These are phyloP conservation scores for Helicostylum pulchrum DNA, from an alignment of 192 early-diverging fungal species.

Conservation along the genomic window DNA sequence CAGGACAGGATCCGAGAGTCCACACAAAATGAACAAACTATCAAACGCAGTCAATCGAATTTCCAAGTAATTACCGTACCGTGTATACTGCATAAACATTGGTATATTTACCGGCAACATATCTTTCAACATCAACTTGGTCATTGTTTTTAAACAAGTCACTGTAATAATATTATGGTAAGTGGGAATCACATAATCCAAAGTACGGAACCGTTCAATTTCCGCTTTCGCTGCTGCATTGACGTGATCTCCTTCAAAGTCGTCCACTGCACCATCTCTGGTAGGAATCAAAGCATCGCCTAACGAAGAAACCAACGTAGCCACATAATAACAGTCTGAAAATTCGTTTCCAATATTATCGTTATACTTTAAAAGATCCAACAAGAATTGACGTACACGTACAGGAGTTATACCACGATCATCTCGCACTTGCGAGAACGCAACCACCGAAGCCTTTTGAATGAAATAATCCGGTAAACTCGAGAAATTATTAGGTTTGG, in stretches of 20 bases:
- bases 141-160: slow-evolving; percentile 65
- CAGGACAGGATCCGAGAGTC: slow-evolving; percentile 43
- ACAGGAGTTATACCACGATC: slow-evolving; percentile 58
- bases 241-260: slow-evolving; percentile 45
- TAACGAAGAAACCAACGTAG: slow-evolving; percentile 68
- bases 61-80: slow-evolving; percentile 64
- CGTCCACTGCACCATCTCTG: slow-evolving; percentile 38
- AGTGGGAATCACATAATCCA: slow-evolving; percentile 81
- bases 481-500: slow-evolving; percentile 86
- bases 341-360: slow-evolving; percentile 90
- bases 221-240: slow-evolving; percentile 59
- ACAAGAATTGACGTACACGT: slow-evolving; percentile 60
- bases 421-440: slow-evolving; percentile 71
- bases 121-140: slow-evolving; percentile 66
- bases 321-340: slow-evolving; percentile 78
- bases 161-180: slow-evolving; percentile 85
- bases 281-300: slow-evolving; percentile 61
- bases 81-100: slow-evolving; percentile 69
- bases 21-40: slow-evolving; percentile 70
- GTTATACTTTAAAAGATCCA: slow-evolving; percentile 84
- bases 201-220: slow-evolving; percentile 72
- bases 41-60: slow-evolving; percentile 76
- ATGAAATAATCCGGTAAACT: slow-evolving; percentile 88
- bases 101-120: slow-evolving; percentile 63
- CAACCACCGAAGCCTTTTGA: slow-evolving; percentile 75